Conservation (phyloP, 2,329 filamentous ascomycete species). For the Colletotrichum sp. region DNA sequence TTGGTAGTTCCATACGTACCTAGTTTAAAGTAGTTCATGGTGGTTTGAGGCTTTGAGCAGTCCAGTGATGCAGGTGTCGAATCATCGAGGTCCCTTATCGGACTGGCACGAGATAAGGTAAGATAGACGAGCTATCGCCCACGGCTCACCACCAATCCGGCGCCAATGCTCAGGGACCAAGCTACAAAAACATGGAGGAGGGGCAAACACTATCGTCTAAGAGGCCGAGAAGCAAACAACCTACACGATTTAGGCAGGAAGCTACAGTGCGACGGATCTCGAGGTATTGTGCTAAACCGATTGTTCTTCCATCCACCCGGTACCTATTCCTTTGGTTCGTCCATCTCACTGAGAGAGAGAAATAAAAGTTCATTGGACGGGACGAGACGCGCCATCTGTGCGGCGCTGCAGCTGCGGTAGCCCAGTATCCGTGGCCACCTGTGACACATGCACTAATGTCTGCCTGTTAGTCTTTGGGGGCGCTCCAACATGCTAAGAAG, state of each 20-base stretch:
- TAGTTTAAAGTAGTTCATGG: not conserved
- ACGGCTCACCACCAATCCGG: not conserved
- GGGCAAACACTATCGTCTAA: not conserved
- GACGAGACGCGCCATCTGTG: conserved; percentile 14
- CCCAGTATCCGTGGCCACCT: not conserved
- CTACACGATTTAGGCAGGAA: not conserved
- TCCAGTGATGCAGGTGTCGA: not conserved
- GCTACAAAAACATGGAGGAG: not conserved
- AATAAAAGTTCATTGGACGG: not conserved
- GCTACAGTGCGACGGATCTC: not conserved
- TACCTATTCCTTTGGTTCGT: not conserved
- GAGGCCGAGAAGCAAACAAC: not conserved
- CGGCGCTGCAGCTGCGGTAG: not conserved
- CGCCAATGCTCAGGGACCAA: not conserved
- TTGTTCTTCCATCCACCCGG: not conserved
- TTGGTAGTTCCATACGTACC: not conserved
- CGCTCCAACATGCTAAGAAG: not conserved
- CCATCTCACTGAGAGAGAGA: not conserved
- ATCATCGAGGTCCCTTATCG: not conserved
- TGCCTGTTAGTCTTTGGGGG: not conserved
- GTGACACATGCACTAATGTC: not conserved
- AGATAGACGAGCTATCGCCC: not conserved
- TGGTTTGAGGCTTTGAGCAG: not conserved
- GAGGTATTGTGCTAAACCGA: not conserved
- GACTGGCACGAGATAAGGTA: not conserved